Evolutionary conservation across 805 yeast species (phyloP).

Genomic region (Ogataea kodamae): DNA sequence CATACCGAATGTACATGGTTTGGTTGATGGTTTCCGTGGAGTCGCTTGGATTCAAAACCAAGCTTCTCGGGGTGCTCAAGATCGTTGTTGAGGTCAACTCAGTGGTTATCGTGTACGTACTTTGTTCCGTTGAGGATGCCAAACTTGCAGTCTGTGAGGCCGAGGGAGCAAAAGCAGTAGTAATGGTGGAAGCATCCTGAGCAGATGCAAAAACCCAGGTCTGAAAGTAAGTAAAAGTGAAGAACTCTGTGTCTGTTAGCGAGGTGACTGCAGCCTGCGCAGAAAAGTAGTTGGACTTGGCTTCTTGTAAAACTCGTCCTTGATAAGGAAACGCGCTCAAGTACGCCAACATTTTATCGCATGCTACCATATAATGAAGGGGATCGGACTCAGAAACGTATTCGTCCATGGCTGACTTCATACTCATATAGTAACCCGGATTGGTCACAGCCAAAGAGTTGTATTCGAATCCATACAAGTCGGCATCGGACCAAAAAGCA

Average conservation of each 20-base stretch:
- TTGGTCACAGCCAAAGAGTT: conserved; percentile 9
- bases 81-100: conserved; percentile 5
- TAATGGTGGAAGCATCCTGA: background rate
- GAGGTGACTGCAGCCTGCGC: conserved; percentile 6
- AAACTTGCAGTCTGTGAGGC: conserved; percentile 2
- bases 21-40: conserved; percentile 1
- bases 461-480: conserved; percentile 10
- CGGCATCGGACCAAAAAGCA: conserved; percentile 10
- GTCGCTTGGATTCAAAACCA: conserved; percentile 2
- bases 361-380: conserved; percentile 5
- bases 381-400: conserved; percentile 7
- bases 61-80: conserved; percentile 4
- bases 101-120: conserved; percentile 3
- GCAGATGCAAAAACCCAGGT: conserved; percentile 8
- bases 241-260: conserved; percentile 2
- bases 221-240: conserved; percentile 9
- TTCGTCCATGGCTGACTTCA: conserved; percentile 2
- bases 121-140: conserved; percentile 3
- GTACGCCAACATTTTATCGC: conserved; percentile 6
- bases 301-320: conserved; percentile 8
- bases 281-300: conserved; percentile 9
- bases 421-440: conserved; percentile 6
- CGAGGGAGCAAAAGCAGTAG: background rate
- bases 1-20: conserved; percentile 6
- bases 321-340: conserved; percentile 8